Conservation (phyloP, 2,329 filamentous ascomycete genomes). For the Beauveria sp. region DNA sequence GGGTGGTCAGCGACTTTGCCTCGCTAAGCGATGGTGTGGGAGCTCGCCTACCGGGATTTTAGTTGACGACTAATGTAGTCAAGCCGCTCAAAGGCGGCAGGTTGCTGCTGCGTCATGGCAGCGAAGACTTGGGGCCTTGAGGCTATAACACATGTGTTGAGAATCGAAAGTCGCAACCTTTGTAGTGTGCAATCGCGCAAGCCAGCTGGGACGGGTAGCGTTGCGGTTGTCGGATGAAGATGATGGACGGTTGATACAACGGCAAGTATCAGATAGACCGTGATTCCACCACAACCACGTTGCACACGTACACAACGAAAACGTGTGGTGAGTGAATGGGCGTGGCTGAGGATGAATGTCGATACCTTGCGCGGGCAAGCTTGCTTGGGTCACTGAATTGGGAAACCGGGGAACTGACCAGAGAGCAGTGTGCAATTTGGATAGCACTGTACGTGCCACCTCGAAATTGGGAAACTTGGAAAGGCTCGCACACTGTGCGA, state of each 20-base stretch:
- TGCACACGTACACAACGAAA: background rate
- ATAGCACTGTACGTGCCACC: background rate
- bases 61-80: conserved; percentile 48
- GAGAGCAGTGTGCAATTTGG: background rate
- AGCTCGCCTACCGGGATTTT: conserved; percentile 40
- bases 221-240: background rate
- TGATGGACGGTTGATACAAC: background rate
- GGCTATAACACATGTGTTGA: background rate
- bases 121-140: conserved; percentile 1
- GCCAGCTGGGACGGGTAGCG: too few relatives aligned
- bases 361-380: background rate
- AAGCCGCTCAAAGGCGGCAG: conserved; percentile 47
- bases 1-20: background rate
- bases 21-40: background rate
- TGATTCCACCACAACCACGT: background rate
- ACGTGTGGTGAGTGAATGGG: background rate
- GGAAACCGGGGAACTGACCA: background rate
- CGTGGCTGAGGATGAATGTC: background rate
- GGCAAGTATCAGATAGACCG: background rate
- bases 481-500: background rate
- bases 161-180: background rate
- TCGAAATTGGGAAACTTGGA: background rate
- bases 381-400: background rate
- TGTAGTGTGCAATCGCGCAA: background rate
- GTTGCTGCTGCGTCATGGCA: conserved; percentile 38